Percentiles rank a stretch among this genome's conserved stretches.
Conservation (phyloP, 78 protist species). For the Paulinella micropora region DNA sequence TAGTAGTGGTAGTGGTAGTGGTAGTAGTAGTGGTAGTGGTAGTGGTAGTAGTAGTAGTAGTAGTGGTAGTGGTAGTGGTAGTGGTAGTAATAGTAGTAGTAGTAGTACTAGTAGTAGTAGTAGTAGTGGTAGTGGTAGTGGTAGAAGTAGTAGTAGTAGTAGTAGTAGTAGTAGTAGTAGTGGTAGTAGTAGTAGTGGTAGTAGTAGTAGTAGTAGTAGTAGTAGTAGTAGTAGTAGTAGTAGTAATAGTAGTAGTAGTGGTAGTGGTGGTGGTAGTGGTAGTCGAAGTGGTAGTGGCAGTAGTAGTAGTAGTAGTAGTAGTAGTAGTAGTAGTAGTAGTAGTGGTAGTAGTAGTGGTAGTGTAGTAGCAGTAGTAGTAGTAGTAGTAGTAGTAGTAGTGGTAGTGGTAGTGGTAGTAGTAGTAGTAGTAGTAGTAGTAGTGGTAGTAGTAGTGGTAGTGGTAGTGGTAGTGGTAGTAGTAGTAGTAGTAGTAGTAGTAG, state of each 20-base stretch:
- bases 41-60: not conserved
- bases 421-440: not conserved
- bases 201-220: not conserved
- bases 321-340: not conserved
- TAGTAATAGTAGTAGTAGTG: not conserved
- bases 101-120: not conserved
- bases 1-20: not conserved
- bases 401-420: not conserved
- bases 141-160: not conserved
- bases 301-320: not conserved
- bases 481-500: not conserved
- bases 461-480: not conserved
- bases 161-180: not conserved
- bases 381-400: not conserved
- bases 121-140: not conserved
- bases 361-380: not conserved
- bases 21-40: not conserved
- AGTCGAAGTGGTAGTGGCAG: not conserved
- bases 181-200: not conserved
- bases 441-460: not conserved
- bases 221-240: not conserved
- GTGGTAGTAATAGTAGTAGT: not conserved
- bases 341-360: not conserved
- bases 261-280: not conserved
- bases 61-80: not conserved